phyloP scores from a whole-genome alignment of 1,284 basidiomycete genomes.

The Ceratobasidium sp. region DNA sequence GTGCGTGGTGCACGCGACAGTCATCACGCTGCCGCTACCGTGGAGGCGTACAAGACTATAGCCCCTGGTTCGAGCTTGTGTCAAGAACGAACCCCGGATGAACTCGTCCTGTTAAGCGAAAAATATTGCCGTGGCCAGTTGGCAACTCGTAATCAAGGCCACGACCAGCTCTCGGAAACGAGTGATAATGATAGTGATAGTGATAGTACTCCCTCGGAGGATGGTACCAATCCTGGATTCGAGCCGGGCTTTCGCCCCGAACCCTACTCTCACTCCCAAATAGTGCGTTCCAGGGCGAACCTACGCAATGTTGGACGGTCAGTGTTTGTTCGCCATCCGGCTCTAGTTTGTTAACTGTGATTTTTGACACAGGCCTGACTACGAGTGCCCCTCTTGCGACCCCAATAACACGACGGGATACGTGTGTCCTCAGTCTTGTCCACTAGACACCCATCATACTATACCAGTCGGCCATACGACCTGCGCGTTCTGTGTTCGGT shows the following conservation, averaged over 20 bases:
- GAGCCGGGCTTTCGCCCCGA: background rate
- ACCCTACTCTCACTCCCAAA: background rate
- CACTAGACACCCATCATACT: background rate
- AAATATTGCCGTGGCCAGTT: constrained; percentile 31
- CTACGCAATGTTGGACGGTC: background rate
- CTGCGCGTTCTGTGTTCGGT: constrained; percentile 17
- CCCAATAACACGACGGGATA: constrained; percentile 20
- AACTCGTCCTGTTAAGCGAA: constrained; percentile 6
- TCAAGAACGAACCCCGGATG: constrained; percentile 30
- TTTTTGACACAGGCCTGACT: background rate
- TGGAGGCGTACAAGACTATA: constrained; percentile 27
- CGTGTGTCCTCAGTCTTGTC: constrained; percentile 18
- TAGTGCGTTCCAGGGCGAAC: background rate
- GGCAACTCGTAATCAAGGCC: background rate
- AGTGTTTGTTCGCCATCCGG: background rate
- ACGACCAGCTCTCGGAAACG: background rate
- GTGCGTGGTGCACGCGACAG: constrained; percentile 40
- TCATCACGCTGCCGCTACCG: constrained; percentile 32
- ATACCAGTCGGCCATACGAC: constrained; percentile 27
- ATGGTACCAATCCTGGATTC: background rate
- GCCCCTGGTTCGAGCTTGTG: constrained; percentile 24
- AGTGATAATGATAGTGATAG: background rate
- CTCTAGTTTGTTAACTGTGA: no score
- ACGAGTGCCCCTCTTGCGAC: constrained; percentile 17
- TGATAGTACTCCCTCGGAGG: background rate